A percentile compares a stretch with the other conserved stretches of the same genome.
Conservation (phyloP, 257 asterid species). For the Osmanthus fragrans region DNA sequence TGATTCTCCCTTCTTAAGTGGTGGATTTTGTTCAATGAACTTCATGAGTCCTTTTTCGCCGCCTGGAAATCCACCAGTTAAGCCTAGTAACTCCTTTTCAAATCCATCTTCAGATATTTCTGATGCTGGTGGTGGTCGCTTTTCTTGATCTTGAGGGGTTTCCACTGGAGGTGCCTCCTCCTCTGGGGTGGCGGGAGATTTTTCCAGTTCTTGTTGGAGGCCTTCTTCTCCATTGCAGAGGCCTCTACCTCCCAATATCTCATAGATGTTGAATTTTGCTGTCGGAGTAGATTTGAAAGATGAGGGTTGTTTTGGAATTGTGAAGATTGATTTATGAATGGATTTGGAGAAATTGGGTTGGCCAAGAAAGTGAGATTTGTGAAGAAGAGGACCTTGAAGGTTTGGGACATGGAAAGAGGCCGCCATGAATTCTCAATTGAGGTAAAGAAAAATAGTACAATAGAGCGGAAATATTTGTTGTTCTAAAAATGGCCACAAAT, state of each 20-base stretch:
- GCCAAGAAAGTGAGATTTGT: constrained; percentile 67
- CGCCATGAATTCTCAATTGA: constrained; percentile 43
- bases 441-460: background rate
- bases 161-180: background rate
- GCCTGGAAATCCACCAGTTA: constrained; percentile 94
- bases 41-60: constrained; percentile 81
- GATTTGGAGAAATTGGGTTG: constrained; percentile 34
- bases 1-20: constrained; percentile 45
- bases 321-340: constrained; percentile 10
- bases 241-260: constrained; percentile 90
- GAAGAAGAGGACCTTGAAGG: constrained; percentile 38
- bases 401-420: constrained; percentile 56
- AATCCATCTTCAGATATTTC: constrained; percentile 55
- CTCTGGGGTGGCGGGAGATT: constrained; percentile 21
- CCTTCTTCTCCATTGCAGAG: constrained; percentile 82
- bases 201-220: constrained; percentile 57
- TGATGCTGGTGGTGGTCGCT: constrained; percentile 5
- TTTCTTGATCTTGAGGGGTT: constrained; percentile 16
- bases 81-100: constrained; percentile 75
- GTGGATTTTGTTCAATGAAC: constrained; percentile 74
- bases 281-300: constrained; percentile 25
- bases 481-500: constrained; percentile 49
- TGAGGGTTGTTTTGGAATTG: constrained; percentile 31
- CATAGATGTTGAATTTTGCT: constrained; percentile 79
- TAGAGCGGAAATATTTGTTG: background rate